Evolutionary conservation across 2,329 filamentous ascomycete genomes (phyloP), one percentile per base, ranked within the genome.

Genomic region (Huntiella savannae): DNA sequence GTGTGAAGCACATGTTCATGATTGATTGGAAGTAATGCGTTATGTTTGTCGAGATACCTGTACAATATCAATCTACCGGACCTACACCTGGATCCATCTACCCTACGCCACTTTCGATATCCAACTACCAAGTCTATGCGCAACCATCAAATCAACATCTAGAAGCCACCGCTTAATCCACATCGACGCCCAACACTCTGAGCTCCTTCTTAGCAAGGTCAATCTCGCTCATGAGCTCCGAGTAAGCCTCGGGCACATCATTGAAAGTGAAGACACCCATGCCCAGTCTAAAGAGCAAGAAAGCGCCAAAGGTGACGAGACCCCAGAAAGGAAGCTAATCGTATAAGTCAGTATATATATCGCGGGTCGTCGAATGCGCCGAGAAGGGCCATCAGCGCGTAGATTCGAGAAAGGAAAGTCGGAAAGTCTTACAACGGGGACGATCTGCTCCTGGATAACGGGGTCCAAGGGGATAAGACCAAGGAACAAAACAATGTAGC

Each of bases 251-350:
- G 46, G 88, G 87, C 42, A 92, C 85, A 63, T 96, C 87, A 69
- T 94, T 91, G 73, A 98, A 98, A 48, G 85, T 94, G 60, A 94
- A 71, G 55, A 98, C 83, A 53, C 91, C 91, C 68, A 77, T 82
- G 56, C 91, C 91, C 52, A 98, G 80, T 56, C 85, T 84, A 67
- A 81, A 85, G 53, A 98, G 79, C 15, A 98, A 79, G 64, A 86
- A 87, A 52, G 87, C 82, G 63, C 87, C 91, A 59, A 96, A 87
- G 16, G 82, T 78, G 54, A 98, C 82, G 55, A 96, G 70, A 40
- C 75, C 77, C 82, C 88, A 98, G 68, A 95, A 83, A 48, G 91
- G 91, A 41, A 96, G 74, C 87, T 95, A 37, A 34, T 13, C 46
- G 35, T 34, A 13, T n/a, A 6, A 37, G 40, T 45, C 40, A 28